Evolutionary conservation across 1,139 yeast species (phyloP).

Genomic region (Yamadazyma friedrichii): DNA sequence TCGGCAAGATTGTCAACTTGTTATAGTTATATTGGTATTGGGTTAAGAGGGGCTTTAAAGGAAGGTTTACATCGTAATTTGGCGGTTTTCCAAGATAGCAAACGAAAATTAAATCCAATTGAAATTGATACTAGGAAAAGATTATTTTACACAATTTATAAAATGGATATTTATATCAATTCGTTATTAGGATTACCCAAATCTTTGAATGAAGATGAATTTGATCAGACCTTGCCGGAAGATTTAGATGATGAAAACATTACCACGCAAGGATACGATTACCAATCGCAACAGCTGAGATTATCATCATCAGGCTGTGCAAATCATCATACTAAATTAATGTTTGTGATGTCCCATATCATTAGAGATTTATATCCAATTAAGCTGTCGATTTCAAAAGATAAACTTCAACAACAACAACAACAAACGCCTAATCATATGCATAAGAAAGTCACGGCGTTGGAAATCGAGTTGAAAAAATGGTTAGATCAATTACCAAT

Average conservation of each 20-base stretch:
- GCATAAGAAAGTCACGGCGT: conserved; percentile 64
- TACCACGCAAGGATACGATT: conserved; percentile 57
- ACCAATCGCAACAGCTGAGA: conserved; percentile 38
- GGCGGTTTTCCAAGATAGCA: conserved; percentile 49
- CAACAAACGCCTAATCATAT: conserved; percentile 35
- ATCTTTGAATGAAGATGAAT: conserved; percentile 71
- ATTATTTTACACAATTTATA: conserved; percentile 83
- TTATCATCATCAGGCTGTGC: conserved; percentile 80
- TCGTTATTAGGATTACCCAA: conserved; percentile 88
- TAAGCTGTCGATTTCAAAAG: conserved; percentile 19
- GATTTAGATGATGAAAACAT: conserved; percentile 88
- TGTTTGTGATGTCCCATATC: conserved; percentile 46
- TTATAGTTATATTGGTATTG: conserved; percentile 90
- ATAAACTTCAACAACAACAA: conserved; percentile 5
- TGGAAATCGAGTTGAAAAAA: conserved; percentile 68
- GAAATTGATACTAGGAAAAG: conserved; percentile 85
- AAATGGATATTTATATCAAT: conserved; percentile 88
- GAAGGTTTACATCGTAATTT: conserved; percentile 86
- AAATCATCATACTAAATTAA: conserved; percentile 76
- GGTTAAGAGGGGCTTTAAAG: conserved; percentile 78
- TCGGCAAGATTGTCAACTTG: conserved; percentile 89
- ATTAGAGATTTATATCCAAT: conserved; percentile 46
- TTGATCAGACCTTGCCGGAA: conserved; percentile 83
- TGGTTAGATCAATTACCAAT: conserved; percentile 77
- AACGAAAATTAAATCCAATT: conserved; percentile 64